phyloP scores from a whole-genome alignment of 139 green algal genomes.

The Chlamydomonas sphaeroides region DNA sequence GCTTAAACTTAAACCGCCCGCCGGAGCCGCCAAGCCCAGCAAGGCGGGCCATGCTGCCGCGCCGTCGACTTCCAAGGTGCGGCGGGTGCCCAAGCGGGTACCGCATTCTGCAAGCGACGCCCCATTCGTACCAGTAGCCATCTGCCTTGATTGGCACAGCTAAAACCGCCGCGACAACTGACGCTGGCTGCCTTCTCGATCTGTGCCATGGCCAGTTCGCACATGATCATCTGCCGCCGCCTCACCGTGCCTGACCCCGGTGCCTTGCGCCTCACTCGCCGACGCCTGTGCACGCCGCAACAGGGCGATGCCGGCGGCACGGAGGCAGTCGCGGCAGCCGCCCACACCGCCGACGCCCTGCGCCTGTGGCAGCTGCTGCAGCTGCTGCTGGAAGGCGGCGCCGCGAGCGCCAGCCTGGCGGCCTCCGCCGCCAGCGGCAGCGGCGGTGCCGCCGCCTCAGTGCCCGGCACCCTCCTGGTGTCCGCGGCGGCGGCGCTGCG shows the following conservation, averaged over 20 bases:
- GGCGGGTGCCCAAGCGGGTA: too few species aligned
- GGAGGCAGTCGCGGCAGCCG: background rate
- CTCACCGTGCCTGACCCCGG: too few species aligned
- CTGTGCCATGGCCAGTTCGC: too few species aligned
- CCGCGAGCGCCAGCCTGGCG: background rate
- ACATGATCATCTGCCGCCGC: too few species aligned
- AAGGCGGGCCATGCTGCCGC: background rate
- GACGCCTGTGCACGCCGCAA: too few species aligned
- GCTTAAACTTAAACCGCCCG: background rate
- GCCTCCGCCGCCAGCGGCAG: background rate
- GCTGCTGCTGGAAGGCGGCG: background rate
- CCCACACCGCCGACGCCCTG: background rate
- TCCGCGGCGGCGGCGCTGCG: background rate
- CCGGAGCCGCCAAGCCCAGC: background rate
- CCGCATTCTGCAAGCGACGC: too few species aligned
- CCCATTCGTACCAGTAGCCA: too few species aligned
- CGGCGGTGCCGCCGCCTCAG: background rate
- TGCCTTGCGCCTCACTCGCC: background rate
- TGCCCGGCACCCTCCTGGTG: background rate
- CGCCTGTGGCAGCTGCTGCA: constrained; percentile 7
- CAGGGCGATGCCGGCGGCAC: background rate
- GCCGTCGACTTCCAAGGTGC: background rate
- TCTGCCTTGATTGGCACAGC: too few species aligned
- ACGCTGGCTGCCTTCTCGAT: too few species aligned
- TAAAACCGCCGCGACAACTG: too few species aligned